Evolutionary conservation across 805 yeast genomes (phyloP).

Genomic region (Wickerhamomyces rabaulensis): DNA sequence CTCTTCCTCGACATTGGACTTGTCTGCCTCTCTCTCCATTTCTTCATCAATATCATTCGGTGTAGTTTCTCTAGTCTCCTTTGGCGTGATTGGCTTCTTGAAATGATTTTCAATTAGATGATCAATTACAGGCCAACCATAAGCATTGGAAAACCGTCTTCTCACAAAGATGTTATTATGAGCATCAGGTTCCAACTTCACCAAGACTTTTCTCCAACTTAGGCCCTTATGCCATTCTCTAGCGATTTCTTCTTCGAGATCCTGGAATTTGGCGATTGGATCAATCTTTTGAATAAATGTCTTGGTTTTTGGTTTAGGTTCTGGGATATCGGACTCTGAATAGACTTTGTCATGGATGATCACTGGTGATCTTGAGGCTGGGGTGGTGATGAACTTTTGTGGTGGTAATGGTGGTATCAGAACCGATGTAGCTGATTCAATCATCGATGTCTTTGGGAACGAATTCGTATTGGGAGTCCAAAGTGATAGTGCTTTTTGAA

Average conservation of each 20-base stretch:
- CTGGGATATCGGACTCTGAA: constrained; percentile 44
- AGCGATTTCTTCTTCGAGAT: constrained; percentile 63
- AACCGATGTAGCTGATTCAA: constrained; percentile 64
- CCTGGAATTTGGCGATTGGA: constrained; percentile 37
- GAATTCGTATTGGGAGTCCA: constrained; percentile 32
- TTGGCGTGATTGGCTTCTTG: constrained; percentile 14
- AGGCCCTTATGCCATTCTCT: constrained; percentile 62
- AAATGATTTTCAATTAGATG: constrained; percentile 66
- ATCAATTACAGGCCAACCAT: constrained; percentile 79
- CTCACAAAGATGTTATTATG: constrained; percentile 73
- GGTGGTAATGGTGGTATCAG: constrained; percentile 71
- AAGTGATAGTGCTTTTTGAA: constrained; percentile 39
- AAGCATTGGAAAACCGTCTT: constrained; percentile 70
- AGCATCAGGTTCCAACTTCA: constrained; percentile 66
- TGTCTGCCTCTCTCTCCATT: not conserved
- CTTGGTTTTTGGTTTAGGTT: constrained; percentile 6
- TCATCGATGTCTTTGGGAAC: constrained; percentile 61
- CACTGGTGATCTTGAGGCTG: constrained; percentile 48
- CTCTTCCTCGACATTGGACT: constrained; percentile 8
- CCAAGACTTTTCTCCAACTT: constrained; percentile 69
- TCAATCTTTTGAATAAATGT: constrained; percentile 26
- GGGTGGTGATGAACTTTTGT: constrained; percentile 54
- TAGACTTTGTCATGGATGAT: constrained; percentile 70
- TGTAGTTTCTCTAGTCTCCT: constrained; percentile 8
- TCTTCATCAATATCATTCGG: not conserved